Percentiles rank a stretch among this genome's conserved stretches.
These are phyloP conservation scores for Brassica juncea DNA, from an alignment of 345 rosid genomes.

Conservation along the genomic window DNA sequence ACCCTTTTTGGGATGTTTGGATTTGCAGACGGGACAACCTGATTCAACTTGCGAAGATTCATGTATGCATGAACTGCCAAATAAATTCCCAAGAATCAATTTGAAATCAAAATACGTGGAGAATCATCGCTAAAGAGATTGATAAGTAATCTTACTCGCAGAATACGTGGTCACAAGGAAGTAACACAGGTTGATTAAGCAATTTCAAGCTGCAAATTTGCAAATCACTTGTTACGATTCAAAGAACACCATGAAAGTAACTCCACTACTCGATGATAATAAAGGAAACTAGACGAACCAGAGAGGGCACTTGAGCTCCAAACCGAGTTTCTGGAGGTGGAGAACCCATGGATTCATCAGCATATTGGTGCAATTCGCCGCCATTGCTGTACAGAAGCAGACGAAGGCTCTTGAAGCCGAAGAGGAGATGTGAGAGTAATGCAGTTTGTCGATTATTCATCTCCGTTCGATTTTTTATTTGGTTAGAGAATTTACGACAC, in stretches of 20 bases:
- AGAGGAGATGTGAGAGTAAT: neutral
- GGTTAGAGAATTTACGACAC: neutral
- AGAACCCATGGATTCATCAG: conserved; percentile 72
- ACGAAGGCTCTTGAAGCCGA: neutral
- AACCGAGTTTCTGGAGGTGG: conserved; percentile 74
- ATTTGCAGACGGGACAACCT: conserved; percentile 62
- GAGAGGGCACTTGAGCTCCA: conserved; percentile 87
- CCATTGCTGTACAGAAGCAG: conserved; percentile 23
- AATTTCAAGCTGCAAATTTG: conserved; percentile 57
- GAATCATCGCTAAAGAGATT: no score
- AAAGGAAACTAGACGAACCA: conserved; percentile 45
- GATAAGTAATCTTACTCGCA: conserved; percentile 55
- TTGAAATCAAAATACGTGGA: neutral
- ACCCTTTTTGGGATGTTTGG: conserved; percentile 46
- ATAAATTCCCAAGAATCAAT: neutral
- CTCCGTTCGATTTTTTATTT: conserved; percentile 26
- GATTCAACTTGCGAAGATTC: conserved; percentile 25
- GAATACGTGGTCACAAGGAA: conserved; percentile 84
- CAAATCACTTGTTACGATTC: neutral
- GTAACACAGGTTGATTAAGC: conserved; percentile 58
- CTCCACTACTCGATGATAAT: conserved; percentile 7
- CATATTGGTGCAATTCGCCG: conserved; percentile 46
- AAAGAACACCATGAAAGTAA: neutral
- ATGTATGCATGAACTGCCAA: conserved; percentile 60
- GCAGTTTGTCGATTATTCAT: neutral